These are phyloP conservation scores for Comarum palustre DNA, from an alignment of 306 rosid genomes.

Conservation along the genomic window DNA sequence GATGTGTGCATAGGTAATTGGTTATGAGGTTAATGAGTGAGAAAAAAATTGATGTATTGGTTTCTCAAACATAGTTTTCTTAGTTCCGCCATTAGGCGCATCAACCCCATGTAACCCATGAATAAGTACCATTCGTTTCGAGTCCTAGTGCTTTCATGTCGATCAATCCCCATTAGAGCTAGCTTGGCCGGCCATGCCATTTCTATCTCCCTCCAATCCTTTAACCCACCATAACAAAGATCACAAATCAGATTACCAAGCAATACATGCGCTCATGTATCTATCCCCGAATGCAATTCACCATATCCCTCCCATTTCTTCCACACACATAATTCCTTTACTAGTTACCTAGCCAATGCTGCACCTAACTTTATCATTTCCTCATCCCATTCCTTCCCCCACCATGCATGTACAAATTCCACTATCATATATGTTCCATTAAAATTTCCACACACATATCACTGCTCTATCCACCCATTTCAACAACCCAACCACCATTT, in stretches of 20 bases:
- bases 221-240: neutral
- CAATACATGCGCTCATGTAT: neutral
- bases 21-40: no score
- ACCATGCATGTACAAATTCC: neutral
- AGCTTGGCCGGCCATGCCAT: neutral
- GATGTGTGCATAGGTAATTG: no score
- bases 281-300: neutral
- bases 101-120: constrained; percentile 20
- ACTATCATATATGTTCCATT: neutral
- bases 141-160: neutral
- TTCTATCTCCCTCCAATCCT: neutral
- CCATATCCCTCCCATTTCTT: neutral
- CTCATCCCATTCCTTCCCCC: neutral
- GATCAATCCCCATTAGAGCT: neutral
- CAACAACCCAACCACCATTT: neutral
- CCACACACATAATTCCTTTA: neutral
- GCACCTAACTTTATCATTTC: neutral
- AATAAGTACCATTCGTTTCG: neutral
- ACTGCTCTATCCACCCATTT: neutral
- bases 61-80: no score
- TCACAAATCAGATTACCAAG: neutral
- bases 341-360: neutral
- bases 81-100: no score
- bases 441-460: neutral
- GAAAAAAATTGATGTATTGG: no score